Base-by-base conservation (phyloP, 306 rosid species). In the Prosopis cineraria region DNA sequence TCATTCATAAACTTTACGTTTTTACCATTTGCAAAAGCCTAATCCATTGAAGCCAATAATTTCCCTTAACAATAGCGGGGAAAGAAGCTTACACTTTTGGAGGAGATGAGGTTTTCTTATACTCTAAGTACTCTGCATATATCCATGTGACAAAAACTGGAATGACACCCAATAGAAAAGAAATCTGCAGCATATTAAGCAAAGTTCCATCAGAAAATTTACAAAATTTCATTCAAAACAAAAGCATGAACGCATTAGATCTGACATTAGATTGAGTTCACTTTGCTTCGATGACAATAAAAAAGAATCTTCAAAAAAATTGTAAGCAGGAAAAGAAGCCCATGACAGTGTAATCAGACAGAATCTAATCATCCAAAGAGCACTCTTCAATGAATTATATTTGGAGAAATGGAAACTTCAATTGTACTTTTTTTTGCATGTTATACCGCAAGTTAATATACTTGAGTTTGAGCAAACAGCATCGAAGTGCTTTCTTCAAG, bases 71-170 rank as follows among this genome's bases (percentile, higher is more conserved):
- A 53, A 64, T 76, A 56, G 30, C 2, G 14, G 4, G 7, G 20
- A 11, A 56, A 73, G 53, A 65, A 80, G 87, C 99, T 87, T 88
- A 93, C 99, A 86, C 90, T 93, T 96, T 96, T 74, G 88, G 81
- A 79, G 90, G 86, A 64, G 86, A 79, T 34, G 88, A 78, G 78
- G 85, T 64, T 88, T 73, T 96, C 90, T 80, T 90, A 81, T 91
- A 91, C 70, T 93, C 98, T 40, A 93, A 85, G 88, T 86, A 96
- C 87, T 96, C 98, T 52, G 99, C 86, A 87, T 96, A 96, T 80
- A 93, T 85, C 98, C 99, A 93, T 12, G 98, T 80, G 66, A 93
- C 93, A 85, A 93, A 91, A 76, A 92, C 77, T 27, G 98, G 99
- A 85, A 96, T 87, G 77, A 90, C 72, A 25, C 98, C 98, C 77